A percentile compares a stretch with the other conserved stretches of the same genome.
Conservation (phyloP, 805 yeast species). For the Schizosaccharomyces cryophilus region DNA sequence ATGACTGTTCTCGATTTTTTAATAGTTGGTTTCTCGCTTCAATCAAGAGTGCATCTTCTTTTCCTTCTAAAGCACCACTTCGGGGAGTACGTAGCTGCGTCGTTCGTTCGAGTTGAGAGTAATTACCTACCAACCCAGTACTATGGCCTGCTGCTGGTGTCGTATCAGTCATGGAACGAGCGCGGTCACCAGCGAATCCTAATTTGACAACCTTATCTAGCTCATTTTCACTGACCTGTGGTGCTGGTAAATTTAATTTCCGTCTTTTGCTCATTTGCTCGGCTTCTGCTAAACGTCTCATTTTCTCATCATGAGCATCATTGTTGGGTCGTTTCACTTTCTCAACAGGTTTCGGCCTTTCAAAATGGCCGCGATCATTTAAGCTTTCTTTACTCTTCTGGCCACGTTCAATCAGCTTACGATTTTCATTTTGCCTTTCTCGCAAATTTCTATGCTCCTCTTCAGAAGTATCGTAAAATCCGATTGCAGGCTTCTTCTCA, state of each 20-base stretch:
- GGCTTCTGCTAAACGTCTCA: slow-evolving; percentile 6
- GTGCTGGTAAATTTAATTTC: slow-evolving; percentile 17
- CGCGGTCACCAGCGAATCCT: slow-evolving; percentile 7
- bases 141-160: neutral
- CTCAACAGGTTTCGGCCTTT: neutral
- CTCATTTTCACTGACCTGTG: slow-evolving; percentile 14
- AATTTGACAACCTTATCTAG: slow-evolving; percentile 13
- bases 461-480: slow-evolving; percentile 40
- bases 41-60: slow-evolving; percentile 16
- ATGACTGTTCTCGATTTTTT: slow-evolving; percentile 16
- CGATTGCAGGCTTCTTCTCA: slow-evolving; percentile 42
- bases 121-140: neutral
- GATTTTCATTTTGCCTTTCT: neutral
- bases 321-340: neutral
- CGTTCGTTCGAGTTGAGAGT: neutral
- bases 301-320: slow-evolving; percentile 1
- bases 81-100: slow-evolving; percentile 6
- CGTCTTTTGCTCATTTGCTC: slow-evolving; percentile 18
- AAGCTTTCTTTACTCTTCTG: slow-evolving; percentile 6
- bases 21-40: slow-evolving; percentile 17
- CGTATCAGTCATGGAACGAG: slow-evolving; percentile 2
- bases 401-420: slow-evolving; percentile 1
- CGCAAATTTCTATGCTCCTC: slow-evolving; percentile 18
- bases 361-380: slow-evolving; percentile 4
- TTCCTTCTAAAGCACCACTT: slow-evolving; percentile 3